Conservation (phyloP, 1,284 basidiomycete genomes). For the Puccinia horiana region DNA sequence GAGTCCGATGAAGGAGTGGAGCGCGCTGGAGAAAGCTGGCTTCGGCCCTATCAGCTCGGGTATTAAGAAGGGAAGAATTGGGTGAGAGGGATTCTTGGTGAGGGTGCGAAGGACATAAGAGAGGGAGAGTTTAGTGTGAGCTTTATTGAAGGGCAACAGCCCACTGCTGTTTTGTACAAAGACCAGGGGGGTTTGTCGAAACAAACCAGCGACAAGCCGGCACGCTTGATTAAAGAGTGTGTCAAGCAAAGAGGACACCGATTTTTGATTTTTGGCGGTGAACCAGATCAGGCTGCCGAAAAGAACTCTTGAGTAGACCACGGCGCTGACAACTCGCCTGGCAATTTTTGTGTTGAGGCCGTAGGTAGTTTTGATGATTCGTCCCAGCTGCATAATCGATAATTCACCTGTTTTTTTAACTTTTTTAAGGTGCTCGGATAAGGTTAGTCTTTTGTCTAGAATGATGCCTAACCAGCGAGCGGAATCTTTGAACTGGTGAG, state of each 20-base stretch:
- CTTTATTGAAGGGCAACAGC: not conserved
- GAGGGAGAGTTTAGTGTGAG: not conserved
- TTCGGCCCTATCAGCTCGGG: not conserved
- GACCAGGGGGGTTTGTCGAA: not conserved
- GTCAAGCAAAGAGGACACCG: not conserved
- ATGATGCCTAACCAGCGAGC: slow-evolving; percentile 58
- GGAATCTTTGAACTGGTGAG: not conserved
- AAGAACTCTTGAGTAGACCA: not conserved
- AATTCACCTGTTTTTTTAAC: not conserved
- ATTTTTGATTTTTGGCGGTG: not conserved
- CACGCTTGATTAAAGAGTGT: not conserved
- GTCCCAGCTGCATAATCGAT: not conserved
- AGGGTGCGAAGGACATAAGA: not conserved
- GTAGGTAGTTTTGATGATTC: slow-evolving; percentile 1
- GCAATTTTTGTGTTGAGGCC: not conserved
- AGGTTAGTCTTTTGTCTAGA: slow-evolving; percentile 55
- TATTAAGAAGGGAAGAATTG: not conserved
- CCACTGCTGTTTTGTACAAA: slow-evolving; percentile 1
- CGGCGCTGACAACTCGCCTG: not conserved
- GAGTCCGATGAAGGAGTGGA: not conserved
- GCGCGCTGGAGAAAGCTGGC: not conserved
- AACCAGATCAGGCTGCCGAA: slow-evolving; percentile 36
- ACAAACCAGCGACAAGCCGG: not conserved
- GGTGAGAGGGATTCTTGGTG: not conserved
- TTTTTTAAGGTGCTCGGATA: slow-evolving; percentile 53